phyloP scores from a whole-genome alignment of 2,329 filamentous ascomycete genomes.

The Apiospora marii region DNA sequence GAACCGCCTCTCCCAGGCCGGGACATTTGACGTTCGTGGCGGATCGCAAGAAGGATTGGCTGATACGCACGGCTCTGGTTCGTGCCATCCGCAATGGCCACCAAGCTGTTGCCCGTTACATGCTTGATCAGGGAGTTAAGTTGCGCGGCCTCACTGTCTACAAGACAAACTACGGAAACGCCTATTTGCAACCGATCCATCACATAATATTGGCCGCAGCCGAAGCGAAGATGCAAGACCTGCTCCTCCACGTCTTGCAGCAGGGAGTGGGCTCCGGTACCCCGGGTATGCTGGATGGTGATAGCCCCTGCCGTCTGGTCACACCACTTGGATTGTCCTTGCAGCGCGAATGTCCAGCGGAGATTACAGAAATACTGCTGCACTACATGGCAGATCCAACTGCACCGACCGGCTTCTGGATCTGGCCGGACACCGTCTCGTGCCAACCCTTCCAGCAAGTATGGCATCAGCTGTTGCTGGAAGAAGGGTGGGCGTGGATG shows the following conservation, averaged over 20 bases:
- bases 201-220: conserved; percentile 3
- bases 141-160: background rate
- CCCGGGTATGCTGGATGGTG: background rate
- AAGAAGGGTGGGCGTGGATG: background rate
- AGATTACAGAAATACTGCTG: background rate
- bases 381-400: background rate
- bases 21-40: background rate
- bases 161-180: background rate
- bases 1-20: background rate
- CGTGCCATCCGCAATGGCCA: conserved; percentile 3
- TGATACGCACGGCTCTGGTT: background rate
- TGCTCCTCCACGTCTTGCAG: background rate
- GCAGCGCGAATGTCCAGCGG: background rate
- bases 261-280: background rate
- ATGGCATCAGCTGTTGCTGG: background rate
- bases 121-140: background rate
- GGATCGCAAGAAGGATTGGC: background rate
- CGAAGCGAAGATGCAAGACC: background rate
- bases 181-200: background rate
- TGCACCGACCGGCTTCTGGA: background rate
- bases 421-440: background rate
- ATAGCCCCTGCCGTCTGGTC: background rate
- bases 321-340: conserved; percentile 1
- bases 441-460: conserved; percentile 8
- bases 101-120: background rate